A percentile compares a stretch with the other conserved stretches of the same genome.
phyloP scores from a whole-genome alignment of 2,329 filamentous ascomycete species.

The Fusarium kyushuense region DNA sequence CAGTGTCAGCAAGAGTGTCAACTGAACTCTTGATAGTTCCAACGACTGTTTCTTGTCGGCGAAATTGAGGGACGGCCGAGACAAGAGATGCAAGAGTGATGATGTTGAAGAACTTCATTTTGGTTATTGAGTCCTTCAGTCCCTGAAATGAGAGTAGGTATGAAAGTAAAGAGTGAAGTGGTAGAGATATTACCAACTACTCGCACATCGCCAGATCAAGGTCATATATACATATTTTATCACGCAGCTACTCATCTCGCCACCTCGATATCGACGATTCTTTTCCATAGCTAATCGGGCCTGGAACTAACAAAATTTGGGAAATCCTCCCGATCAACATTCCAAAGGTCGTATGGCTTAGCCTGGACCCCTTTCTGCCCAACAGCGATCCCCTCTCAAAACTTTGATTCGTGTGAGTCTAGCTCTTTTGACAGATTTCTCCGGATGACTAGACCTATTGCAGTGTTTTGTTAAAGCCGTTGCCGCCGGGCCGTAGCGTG shows the following conservation, averaged over 20 bases:
- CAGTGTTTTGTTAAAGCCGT: slow-evolving; percentile 9
- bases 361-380: slow-evolving; percentile 3
- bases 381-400: neutral
- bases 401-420: neutral
- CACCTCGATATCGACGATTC: slow-evolving; percentile 10
- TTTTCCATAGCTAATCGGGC: neutral
- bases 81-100: slow-evolving; percentile 27
- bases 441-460: slow-evolving; percentile 10
- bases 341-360: slow-evolving; percentile 17
- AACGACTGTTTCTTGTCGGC: slow-evolving; percentile 19
- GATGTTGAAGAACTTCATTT: slow-evolving; percentile 37
- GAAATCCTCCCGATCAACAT: slow-evolving; percentile 14
- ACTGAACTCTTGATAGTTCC: slow-evolving; percentile 11
- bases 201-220: neutral
- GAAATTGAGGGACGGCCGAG: slow-evolving; percentile 16
- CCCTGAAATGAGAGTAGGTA: neutral
- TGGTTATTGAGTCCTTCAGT: neutral
- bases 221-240: slow-evolving; percentile 29
- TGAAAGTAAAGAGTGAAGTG: slow-evolving; percentile 5
- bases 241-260: neutral
- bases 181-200: neutral
- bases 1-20: neutral
- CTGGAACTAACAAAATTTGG: slow-evolving; percentile 6
- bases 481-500: slow-evolving; percentile 29
- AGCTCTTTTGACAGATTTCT: slow-evolving; percentile 1